Conservation (phyloP, 768 basidiomycete genomes). For the Panaeolus papilionaceus region DNA sequence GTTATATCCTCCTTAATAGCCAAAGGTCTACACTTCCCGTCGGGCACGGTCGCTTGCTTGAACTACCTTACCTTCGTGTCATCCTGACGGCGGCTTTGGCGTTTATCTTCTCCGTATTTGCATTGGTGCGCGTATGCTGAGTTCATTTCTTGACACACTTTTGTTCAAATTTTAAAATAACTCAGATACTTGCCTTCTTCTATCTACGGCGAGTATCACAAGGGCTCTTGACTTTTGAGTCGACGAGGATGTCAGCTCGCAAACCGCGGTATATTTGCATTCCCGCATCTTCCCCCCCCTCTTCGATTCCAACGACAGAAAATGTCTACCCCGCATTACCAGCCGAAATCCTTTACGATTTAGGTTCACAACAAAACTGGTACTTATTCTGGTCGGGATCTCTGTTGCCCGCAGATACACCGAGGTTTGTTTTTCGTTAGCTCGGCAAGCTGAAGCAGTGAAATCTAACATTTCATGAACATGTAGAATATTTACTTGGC, state of each 20-base stretch:
- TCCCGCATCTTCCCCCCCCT: constrained; percentile 16
- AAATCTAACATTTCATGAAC: constrained; percentile 22
- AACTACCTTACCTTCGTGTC: constrained; percentile 44
- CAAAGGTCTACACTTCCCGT: constrained; percentile 17
- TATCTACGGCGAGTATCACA: constrained; percentile 33
- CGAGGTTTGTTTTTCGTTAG: constrained; percentile 21
- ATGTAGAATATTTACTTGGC: constrained; percentile 37
- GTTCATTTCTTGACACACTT: not conserved
- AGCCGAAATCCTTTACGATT: constrained; percentile 44
- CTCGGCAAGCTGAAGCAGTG: not conserved
- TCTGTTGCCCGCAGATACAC: constrained; percentile 23
- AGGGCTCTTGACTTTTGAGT: constrained; percentile 28
- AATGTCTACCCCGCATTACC: constrained; percentile 28
- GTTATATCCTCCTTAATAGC: constrained; percentile 38
- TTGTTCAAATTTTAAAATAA: not conserved
- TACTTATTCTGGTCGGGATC: constrained; percentile 28
- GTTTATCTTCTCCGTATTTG: constrained; percentile 40
- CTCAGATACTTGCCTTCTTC: constrained; percentile 37
- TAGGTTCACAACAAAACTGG: constrained; percentile 40
- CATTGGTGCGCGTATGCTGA: constrained; percentile 35
- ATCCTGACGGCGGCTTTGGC: constrained; percentile 32
- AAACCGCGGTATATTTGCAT: constrained; percentile 33
- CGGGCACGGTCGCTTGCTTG: constrained; percentile 37
- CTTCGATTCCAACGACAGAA: constrained; percentile 3
- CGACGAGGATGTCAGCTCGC: constrained; percentile 14